Evolutionary conservation across 768 basidiomycete species (phyloP).

Genomic region (Suillus decipiens): DNA sequence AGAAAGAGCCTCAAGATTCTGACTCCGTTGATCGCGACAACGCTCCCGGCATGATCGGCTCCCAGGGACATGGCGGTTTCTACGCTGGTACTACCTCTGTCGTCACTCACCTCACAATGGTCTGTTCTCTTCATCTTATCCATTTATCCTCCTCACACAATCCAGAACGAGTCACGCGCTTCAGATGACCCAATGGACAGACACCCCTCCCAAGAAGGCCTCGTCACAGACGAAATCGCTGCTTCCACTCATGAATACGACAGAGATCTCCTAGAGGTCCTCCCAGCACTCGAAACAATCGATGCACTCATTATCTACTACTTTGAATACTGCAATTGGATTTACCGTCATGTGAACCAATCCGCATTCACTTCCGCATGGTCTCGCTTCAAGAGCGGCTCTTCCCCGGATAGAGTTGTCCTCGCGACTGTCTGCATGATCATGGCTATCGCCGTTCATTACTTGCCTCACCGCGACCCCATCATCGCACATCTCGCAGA

Average conservation of each 20-base stretch:
- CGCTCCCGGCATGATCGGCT: constrained; percentile 67
- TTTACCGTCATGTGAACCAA: constrained; percentile 77
- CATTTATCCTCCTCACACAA: constrained; percentile 19
- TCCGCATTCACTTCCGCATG: constrained; percentile 62
- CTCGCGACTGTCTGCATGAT: constrained; percentile 74
- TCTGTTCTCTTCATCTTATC: constrained; percentile 27
- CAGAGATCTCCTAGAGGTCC: constrained; percentile 65
- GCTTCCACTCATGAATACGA: constrained; percentile 60
- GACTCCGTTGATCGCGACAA: constrained; percentile 48
- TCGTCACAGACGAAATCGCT: constrained; percentile 39
- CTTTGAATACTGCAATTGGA: constrained; percentile 88
- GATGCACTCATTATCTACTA: constrained; percentile 76
- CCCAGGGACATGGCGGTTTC: constrained; percentile 64
- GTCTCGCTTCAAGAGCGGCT: constrained; percentile 72
- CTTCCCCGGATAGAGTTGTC: constrained; percentile 63
- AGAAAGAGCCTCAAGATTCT: constrained; percentile 54
- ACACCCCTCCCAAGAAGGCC: constrained; percentile 51
- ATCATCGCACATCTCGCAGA: constrained; percentile 56
- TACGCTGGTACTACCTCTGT: constrained; percentile 82
- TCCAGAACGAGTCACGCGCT: constrained; percentile 43
- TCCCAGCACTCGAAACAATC: constrained; percentile 68
- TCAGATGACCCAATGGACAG: constrained; percentile 52
- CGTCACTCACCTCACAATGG: constrained; percentile 67
- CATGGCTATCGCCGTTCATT: constrained; percentile 73
- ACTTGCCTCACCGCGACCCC: constrained; percentile 65